phyloP scores from a whole-genome alignment of 352 stramenopile species.

The Phytophthora pistaciae region DNA sequence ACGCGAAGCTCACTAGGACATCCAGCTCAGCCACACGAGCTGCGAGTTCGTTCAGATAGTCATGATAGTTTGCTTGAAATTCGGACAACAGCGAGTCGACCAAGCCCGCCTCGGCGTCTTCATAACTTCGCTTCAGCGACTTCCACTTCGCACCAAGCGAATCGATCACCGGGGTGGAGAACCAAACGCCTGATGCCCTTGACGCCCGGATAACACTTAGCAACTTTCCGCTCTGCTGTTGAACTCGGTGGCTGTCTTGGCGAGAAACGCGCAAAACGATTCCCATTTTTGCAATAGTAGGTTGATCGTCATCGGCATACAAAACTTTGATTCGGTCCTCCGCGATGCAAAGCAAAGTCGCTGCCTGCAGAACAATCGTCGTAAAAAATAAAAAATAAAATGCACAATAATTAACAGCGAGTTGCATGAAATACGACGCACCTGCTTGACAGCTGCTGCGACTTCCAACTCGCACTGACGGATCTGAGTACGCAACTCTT shows the following conservation, averaged over 20 bases:
- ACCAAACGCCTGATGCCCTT: constrained; percentile 53
- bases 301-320: constrained; percentile 44
- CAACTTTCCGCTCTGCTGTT: constrained; percentile 28
- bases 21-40: constrained; percentile 40
- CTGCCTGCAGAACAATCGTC: constrained; percentile 21
- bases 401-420: too few relatives aligned
- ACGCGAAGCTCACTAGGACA: constrained; percentile 45
- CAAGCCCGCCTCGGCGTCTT: constrained; percentile 28
- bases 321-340: constrained; percentile 46
- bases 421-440: constrained; percentile 2
- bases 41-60: constrained; percentile 17
- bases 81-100: constrained; percentile 23
- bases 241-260: constrained; percentile 54
- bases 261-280: constrained; percentile 55
- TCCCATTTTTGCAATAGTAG: constrained; percentile 19
- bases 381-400: too few relatives aligned
- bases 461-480: constrained; percentile 36
- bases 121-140: constrained; percentile 28
- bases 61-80: constrained; percentile 23
- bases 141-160: constrained; percentile 45
- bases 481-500: constrained; percentile 28
- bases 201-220: constrained; percentile 49
- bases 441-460: constrained; percentile 27
- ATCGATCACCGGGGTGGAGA: constrained; percentile 47
- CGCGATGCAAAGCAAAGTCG: constrained; percentile 34